These are phyloP conservation scores for Termitomyces sp. DNA, from an alignment of 768 basidiomycete genomes.

Conservation along the genomic window DNA sequence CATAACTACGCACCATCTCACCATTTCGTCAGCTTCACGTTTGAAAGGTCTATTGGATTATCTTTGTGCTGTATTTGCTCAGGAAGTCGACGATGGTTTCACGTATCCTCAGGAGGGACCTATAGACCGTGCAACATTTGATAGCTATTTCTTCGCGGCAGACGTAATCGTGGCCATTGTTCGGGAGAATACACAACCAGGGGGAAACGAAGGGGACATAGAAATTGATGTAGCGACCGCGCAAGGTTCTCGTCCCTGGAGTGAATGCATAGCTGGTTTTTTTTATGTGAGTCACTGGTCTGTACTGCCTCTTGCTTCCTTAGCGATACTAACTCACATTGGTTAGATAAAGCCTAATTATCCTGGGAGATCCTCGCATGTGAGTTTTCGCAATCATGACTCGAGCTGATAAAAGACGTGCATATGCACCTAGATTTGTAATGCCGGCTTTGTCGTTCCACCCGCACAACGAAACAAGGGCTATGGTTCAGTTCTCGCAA, in stretches of 20 bases:
- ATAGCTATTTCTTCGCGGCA: constrained; percentile 72
- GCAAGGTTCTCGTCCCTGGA: constrained; percentile 55
- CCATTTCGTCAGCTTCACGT: constrained; percentile 32
- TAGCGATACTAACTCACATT: not conserved
- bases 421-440: constrained; percentile 60
- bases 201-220: constrained; percentile 19
- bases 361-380: constrained; percentile 87
- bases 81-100: constrained; percentile 68
- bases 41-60: constrained; percentile 55
- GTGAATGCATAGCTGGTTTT: constrained; percentile 68
- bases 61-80: constrained; percentile 59
- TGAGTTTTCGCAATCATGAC: constrained; percentile 36
- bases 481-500: constrained; percentile 69
- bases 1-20: constrained; percentile 54
- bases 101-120: constrained; percentile 86
- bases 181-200: constrained; percentile 18
- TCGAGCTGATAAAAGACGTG: not conserved
- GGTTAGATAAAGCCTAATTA: constrained; percentile 80
- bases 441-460: constrained; percentile 85
- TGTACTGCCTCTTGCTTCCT: not conserved
- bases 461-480: constrained; percentile 57
- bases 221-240: constrained; percentile 37
- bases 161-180: constrained; percentile 71
- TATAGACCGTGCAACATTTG: constrained; percentile 52
- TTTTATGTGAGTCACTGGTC: constrained; percentile 58